These are phyloP conservation scores for Russula vinacea DNA, from an alignment of 768 basidiomycete genomes.

Conservation along the genomic window DNA sequence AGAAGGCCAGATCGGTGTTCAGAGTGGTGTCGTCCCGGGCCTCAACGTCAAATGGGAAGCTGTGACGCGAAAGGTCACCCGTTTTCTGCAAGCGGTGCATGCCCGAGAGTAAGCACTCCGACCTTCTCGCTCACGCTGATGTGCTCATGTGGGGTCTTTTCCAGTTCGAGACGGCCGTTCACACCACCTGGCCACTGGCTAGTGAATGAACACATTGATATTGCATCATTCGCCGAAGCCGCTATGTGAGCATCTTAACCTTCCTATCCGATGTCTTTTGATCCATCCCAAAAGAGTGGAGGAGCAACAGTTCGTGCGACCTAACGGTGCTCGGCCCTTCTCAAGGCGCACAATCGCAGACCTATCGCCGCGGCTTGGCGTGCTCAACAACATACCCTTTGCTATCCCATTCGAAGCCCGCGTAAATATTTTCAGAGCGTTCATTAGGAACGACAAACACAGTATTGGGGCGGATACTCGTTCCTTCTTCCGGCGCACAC, in stretches of 20 bases:
- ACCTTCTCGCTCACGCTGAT: neutral
- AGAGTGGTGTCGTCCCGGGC: slow-evolving; percentile 43
- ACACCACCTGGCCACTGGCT: slow-evolving; percentile 85
- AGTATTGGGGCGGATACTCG: slow-evolving; percentile 25
- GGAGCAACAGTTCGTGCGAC: slow-evolving; percentile 51
- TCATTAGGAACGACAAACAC: slow-evolving; percentile 63
- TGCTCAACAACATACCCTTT: slow-evolving; percentile 95
- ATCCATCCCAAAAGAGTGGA: slow-evolving; percentile 49
- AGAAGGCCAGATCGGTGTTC: slow-evolving; percentile 47
- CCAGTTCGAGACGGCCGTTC: slow-evolving; percentile 80
- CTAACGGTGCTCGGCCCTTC: slow-evolving; percentile 35
- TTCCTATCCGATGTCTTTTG: slow-evolving; percentile 7
- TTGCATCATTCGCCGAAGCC: slow-evolving; percentile 74
- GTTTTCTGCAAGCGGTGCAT: slow-evolving; percentile 76
- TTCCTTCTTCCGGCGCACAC: slow-evolving; percentile 27
- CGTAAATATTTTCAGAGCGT: slow-evolving; percentile 85
- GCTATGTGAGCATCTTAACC: slow-evolving; percentile 56
- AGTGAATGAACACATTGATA: slow-evolving; percentile 55
- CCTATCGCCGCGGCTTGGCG: slow-evolving; percentile 80
- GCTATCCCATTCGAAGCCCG: slow-evolving; percentile 89
- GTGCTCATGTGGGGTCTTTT: slow-evolving; percentile 19
- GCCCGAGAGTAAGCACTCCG: slow-evolving; percentile 84
- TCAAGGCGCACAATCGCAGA: slow-evolving; percentile 70
- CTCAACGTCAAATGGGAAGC: slow-evolving; percentile 55
- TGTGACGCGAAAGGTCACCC: slow-evolving; percentile 73